A percentile compares a stretch with the other conserved stretches of the same genome.
Evolutionary conservation across 345 rosid genomes (phyloP).

Genomic region (Mangifera indica): DNA sequence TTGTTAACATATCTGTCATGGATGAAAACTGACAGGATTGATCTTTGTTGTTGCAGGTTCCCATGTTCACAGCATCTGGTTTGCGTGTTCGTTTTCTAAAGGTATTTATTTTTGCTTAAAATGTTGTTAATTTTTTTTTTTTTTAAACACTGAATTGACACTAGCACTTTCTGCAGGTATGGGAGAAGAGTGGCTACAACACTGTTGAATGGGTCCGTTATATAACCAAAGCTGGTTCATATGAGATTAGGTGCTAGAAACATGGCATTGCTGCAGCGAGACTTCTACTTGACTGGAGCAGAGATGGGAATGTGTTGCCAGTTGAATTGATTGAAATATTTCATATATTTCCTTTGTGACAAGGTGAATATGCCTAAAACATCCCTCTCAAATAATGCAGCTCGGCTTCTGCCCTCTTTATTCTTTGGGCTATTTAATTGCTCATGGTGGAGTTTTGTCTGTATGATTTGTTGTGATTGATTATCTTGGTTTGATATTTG

Average conservation of each 20-base stretch:
- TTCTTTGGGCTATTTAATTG: conserved; percentile 11
- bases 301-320: conserved; percentile 10
- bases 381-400: conserved; percentile 11
- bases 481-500: conserved; percentile 19
- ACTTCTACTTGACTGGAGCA: background rate
- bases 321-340: conserved; percentile 11
- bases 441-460: conserved; percentile 19
- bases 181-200: conserved; percentile 99
- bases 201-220: conserved; percentile 99
- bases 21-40: background rate
- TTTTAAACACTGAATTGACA: conserved; percentile 6
- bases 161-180: conserved; percentile 52
- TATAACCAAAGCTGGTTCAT: conserved; percentile 95
- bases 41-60: conserved; percentile 56
- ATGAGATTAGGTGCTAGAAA: conserved; percentile 89
- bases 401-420: conserved; percentile 13
- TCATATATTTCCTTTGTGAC: background rate
- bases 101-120: conserved; percentile 35
- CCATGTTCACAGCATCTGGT: conserved; percentile 99
- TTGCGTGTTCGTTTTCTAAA: conserved; percentile 95
- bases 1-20: conserved; percentile 2
- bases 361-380: conserved; percentile 21
- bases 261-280: conserved; percentile 6
- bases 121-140: background rate
- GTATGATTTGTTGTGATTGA: conserved; percentile 25